Evolutionary conservation across 2,329 filamentous ascomycete species (phyloP), one percentile per base, ranked within the genome.

Genomic region (Lasiodiplodia sp.): DNA sequence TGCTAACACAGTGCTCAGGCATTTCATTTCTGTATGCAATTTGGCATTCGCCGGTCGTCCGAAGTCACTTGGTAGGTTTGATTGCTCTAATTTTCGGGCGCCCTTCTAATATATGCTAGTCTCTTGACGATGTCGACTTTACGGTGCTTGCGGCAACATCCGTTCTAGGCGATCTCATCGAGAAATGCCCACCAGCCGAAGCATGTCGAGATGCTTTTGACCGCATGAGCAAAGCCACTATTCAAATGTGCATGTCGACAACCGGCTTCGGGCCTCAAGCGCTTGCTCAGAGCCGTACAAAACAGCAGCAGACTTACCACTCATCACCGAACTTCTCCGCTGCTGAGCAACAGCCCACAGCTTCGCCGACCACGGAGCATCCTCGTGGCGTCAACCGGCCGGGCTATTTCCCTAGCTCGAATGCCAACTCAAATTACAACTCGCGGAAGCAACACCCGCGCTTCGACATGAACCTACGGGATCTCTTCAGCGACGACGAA

Each of bases 11-110:
- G 34, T 47, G 16, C 16, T 49, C 73, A 89, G 87, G 88, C 62
- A 90, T 98, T 69, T 97, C 95, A 28, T 98, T 97, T 79, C 86
- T 98, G 2, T 98, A 97, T 79, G 94, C 96, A 23, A 96, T 98
- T 69, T 98, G 95, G 95, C 95, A 98, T 80, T 97, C 95, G 12
- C 90, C 93, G 6, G 87, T 93, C 66, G 95, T 98, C 62, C 88
- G 95, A 74, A 94, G 91, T 78, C 90, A 92, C 68, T 83, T 98
- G 79, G 92, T 95, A 87, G 83, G 91, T 84, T 53, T 38, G 28
- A 31, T 52, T 44, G 28, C 21, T n/a, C 60, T 25, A 64, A 52
- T 64, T 21, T 64, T 7, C 44, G 23, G 28, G 60, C 28, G n/a
- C 23, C 18, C 18, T 64, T 52, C 60, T 64, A 64, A 64, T 34